phyloP scores from a whole-genome alignment of 139 green algal genomes.

The Marvania coccoides region DNA sequence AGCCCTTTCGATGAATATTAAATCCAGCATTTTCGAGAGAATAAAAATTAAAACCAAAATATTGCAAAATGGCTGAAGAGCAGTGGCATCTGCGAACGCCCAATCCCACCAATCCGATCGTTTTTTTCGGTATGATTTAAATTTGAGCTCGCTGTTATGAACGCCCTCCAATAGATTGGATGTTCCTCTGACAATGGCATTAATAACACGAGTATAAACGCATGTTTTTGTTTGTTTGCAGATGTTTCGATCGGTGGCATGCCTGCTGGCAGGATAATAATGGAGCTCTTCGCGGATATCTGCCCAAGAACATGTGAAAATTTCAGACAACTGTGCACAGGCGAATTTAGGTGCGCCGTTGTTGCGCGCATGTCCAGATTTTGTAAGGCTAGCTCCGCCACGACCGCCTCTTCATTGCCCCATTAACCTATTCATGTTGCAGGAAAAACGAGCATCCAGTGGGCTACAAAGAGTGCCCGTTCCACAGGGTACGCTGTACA shows the following conservation, averaged over 20 bases:
- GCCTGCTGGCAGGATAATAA: constrained; percentile 71
- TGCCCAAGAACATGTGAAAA: constrained; percentile 81
- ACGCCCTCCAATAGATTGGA: not conserved
- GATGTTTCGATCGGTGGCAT: constrained; percentile 79
- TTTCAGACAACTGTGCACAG: constrained; percentile 91
- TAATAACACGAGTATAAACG: not conserved
- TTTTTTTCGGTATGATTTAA: constrained; percentile 82
- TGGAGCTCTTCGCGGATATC: constrained; percentile 90
- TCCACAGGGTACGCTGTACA: constrained; percentile 70
- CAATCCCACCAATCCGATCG: constrained; percentile 73
- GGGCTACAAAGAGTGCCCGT: constrained; percentile 78
- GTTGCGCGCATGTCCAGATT: not conserved
- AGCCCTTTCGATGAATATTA: not conserved
- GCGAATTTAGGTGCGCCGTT: constrained; percentile 64
- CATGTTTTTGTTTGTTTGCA: constrained; percentile 24
- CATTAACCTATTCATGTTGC: constrained; percentile 10
- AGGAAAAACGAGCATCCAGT: constrained; percentile 70
- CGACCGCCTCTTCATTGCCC: not conserved
- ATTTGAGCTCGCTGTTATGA: not conserved
- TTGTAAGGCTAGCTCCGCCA: too few relatives aligned
- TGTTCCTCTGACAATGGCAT: not conserved
- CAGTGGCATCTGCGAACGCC: constrained; percentile 74
- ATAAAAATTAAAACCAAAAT: not conserved
- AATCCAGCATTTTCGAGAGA: not conserved
- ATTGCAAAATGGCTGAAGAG: constrained; percentile 1